Base-by-base conservation (phyloP, 2,329 filamentous ascomycete species). In the Colletotrichum sp. region DNA sequence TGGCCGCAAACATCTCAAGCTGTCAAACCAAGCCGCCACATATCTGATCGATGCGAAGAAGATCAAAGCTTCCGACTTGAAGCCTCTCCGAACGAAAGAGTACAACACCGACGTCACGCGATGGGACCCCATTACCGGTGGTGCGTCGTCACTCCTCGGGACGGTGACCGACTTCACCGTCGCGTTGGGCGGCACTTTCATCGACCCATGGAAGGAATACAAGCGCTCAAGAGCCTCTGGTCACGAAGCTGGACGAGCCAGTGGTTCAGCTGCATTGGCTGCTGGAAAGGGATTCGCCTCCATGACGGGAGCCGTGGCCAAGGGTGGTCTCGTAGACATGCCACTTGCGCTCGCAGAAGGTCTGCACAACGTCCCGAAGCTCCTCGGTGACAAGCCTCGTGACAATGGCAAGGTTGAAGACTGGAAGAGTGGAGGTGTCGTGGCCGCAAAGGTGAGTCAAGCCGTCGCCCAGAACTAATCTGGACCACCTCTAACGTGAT, bases 281-380 rank as follows among this genome's bases (percentile, higher is more conserved):
- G 64, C 65, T 2, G 70, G 61, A 3, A 64, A 79, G 12, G 74
- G 79, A 7, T 52, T 84, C 2, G 80, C 79, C 9, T 80, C 80
- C 15, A 77, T 83, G 30, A 58, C 79, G 4, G 79, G 78, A 5
- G 76, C 76, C 12, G 79, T 81, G 43, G 79, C 78, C 69, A 85
- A 84, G 70, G 84, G 83, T 8, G 61, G 79, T 0, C 62, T 83
- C 4, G 81, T 86, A 3, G 83, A 85, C 62, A 76, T 86, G 28
- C 84, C 84, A 0, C 78, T 83, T 6, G 84, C 85, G 2, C 66
- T 81, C 6, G 75, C 84, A 2, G 83, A 86, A 67, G 84, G 84
- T 1, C 75, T 86, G 15, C 80, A 81, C 30, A 80, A 80, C 5
- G 77, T 83, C 2, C 85, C 85, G 0, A 80, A 76, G 18, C 71